Evolutionary conservation across 164 flowering plant species (phyloP).

Genomic region (Stephania yunnanensis): DNA sequence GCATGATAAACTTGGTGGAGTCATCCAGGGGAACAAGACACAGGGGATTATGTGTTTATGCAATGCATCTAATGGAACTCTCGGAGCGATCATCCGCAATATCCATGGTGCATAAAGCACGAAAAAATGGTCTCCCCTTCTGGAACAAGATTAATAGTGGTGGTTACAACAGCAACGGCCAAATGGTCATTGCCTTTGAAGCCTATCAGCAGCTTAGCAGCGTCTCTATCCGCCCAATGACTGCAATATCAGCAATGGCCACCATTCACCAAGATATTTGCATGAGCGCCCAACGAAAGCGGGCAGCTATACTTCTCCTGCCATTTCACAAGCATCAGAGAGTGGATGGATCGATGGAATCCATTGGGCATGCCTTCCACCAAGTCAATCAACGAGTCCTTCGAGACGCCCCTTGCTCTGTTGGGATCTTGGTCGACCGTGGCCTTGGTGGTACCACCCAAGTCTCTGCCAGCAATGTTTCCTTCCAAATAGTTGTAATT

Average conservation of each 20-base stretch:
- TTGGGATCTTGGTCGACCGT: constrained; percentile 42
- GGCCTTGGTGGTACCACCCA: constrained; percentile 46
- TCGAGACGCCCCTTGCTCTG: constrained; percentile 40
- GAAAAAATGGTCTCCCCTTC: constrained; percentile 46
- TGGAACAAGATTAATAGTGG: constrained; percentile 33
- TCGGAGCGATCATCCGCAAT: constrained; percentile 54
- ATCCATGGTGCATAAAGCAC: constrained; percentile 45
- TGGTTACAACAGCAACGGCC: constrained; percentile 14
- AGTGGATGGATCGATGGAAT: constrained; percentile 41
- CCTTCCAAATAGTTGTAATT: constrained; percentile 22
- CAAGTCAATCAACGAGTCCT: constrained; percentile 31
- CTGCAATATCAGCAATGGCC: constrained; percentile 41
- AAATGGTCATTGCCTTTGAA: constrained; percentile 42
- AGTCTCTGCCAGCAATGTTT: constrained; percentile 35
- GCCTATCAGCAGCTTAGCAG: constrained; percentile 37
- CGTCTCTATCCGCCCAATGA: constrained; percentile 49
- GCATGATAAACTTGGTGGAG: constrained; percentile 42
- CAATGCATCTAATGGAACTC: constrained; percentile 58
- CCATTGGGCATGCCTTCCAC: constrained; percentile 26
- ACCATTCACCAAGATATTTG: constrained; percentile 47
- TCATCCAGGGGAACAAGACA: constrained; percentile 37
- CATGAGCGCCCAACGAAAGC: constrained; percentile 38
- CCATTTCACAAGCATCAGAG: constrained; percentile 50
- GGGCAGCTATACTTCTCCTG: constrained; percentile 36
- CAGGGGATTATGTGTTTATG: constrained; percentile 32